Percentiles rank a stretch among this genome's conserved stretches.
Conservation (phyloP, 2,329 filamentous ascomycete species). For the Pyrenochaeta sp. region DNA sequence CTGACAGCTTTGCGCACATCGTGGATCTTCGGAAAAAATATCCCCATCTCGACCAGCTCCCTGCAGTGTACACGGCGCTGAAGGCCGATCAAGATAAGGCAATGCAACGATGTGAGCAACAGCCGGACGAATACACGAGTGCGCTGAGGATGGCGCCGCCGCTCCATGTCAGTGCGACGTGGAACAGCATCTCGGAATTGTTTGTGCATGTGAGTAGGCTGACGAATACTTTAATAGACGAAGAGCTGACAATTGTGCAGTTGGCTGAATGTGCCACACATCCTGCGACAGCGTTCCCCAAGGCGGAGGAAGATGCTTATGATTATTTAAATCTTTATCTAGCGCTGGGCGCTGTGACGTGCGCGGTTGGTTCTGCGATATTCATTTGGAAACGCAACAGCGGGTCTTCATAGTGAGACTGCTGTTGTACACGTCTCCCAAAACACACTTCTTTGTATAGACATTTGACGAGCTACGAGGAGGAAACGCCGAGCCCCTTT, state of each 20-base stretch:
- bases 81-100: constrained; percentile 97
- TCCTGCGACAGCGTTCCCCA: constrained; percentile 87
- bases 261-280: constrained; percentile 92
- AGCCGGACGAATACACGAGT: constrained; percentile 87
- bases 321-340: constrained; percentile 88
- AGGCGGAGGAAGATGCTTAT: constrained; percentile 79
- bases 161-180: constrained; percentile 92
- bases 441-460: too few relatives aligned
- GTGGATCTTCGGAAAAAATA: constrained; percentile 80
- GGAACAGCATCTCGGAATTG: constrained; percentile 91
- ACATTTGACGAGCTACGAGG: too few relatives aligned
- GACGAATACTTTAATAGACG: neutral
- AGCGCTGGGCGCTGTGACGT: constrained; percentile 75
- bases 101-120: constrained; percentile 90
- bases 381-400: constrained; percentile 65
- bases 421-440: neutral
- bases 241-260: constrained; percentile 36
- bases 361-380: constrained; percentile 64
- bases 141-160: constrained; percentile 87
- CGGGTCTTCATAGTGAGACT: constrained; percentile 13
- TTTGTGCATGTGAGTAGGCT: constrained; percentile 72
- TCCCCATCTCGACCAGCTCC: constrained; percentile 85
- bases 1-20: constrained; percentile 93
- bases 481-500: too few relatives aligned
- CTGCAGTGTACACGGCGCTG: constrained; percentile 88